phyloP scores from a whole-genome alignment of 192 early-diverging fungal genomes.

The Entomortierella chlamydospora region DNA sequence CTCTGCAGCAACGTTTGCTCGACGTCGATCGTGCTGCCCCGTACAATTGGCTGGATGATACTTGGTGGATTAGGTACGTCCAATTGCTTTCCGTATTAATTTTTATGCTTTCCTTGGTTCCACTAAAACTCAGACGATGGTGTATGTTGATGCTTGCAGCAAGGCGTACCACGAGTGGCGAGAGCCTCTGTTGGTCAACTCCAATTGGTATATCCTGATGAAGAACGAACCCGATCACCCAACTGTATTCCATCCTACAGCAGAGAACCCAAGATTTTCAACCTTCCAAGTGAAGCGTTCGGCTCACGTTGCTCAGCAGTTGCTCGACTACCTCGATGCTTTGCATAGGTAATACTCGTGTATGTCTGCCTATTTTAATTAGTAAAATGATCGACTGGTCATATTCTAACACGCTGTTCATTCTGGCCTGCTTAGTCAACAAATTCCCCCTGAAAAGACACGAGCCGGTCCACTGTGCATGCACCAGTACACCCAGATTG shows the following conservation, averaged over 20 bases:
- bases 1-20: constrained; percentile 72
- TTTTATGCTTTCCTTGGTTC: too few species aligned
- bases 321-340: constrained; percentile 81
- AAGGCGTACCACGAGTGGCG: constrained; percentile 86
- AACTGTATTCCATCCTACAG: constrained; percentile 45
- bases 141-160: not conserved
- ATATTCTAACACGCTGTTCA: not conserved
- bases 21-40: constrained; percentile 69
- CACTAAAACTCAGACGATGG: too few species aligned
- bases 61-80: constrained; percentile 70
- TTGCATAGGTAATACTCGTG: constrained; percentile 75
- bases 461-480: constrained; percentile 80
- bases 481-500: constrained; percentile 86
- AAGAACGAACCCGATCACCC: constrained; percentile 72
- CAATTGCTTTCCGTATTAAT: not conserved
- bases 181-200: constrained; percentile 84
- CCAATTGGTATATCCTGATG: constrained; percentile 88
- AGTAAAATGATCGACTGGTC: not conserved
- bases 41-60: constrained; percentile 76
- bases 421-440: constrained; percentile 37
- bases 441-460: constrained; percentile 75
- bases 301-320: constrained; percentile 72
- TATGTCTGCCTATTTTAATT: not conserved
- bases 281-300: constrained; percentile 86
- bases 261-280: constrained; percentile 65